Evolutionary conservation across 2,329 filamentous ascomycete species (phyloP).

Genomic region (Aspergillus neoniger): DNA sequence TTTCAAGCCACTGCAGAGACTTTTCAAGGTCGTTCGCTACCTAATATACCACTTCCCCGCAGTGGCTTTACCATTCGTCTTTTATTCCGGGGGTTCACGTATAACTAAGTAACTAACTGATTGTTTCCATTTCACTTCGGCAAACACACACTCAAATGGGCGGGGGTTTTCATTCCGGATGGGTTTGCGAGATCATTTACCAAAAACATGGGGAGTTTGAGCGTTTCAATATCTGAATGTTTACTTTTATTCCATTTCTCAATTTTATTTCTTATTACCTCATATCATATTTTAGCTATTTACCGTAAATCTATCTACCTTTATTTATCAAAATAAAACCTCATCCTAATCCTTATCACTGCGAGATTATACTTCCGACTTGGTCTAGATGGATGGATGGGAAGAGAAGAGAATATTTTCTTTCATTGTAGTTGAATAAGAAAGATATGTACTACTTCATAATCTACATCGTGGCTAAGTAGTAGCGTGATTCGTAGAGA

Average conservation of each 20-base stretch:
- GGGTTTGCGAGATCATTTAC: slow-evolving; percentile 13
- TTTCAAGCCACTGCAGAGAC: background rate
- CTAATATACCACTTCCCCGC: no score
- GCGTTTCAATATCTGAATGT: slow-evolving; percentile 6
- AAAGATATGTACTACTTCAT: no score
- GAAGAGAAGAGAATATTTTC: no score
- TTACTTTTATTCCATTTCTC: background rate
- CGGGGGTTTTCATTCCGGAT: slow-evolving; percentile 18
- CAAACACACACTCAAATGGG: slow-evolving; percentile 15
- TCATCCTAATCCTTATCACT: no score
- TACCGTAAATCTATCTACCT: background rate
- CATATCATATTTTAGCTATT: background rate
- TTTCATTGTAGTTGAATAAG: no score
- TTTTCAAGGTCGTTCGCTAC: no score
- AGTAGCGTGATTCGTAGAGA: no score
- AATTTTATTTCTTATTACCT: background rate
- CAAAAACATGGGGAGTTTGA: slow-evolving; percentile 18
- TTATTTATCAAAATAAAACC: no score
- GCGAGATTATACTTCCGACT: no score
- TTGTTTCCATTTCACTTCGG: background rate
- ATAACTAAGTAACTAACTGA: background rate
- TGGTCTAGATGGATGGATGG: no score
- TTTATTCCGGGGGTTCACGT: background rate
- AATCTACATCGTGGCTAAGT: no score
- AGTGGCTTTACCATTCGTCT: background rate